Base-by-base conservation (phyloP, 2,329 filamentous ascomycete species). In the Trichoderma sp. region DNA sequence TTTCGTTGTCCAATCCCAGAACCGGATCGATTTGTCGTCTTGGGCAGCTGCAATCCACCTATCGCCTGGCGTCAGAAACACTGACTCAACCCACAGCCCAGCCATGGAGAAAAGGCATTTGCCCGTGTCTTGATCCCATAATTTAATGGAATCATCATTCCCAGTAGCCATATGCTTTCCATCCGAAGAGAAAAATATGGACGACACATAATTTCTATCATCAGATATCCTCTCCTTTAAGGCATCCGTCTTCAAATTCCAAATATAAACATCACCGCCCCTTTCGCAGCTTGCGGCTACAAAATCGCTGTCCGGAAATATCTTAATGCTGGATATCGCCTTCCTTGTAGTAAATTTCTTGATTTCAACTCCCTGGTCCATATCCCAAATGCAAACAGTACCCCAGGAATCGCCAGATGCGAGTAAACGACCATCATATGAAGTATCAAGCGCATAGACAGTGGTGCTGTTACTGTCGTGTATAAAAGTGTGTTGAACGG, bases 181-280 rank as follows among this genome's bases (percentile, higher is more conserved):
- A 61, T 61, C 30, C 32, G 30, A 59, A 59, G 57, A 61, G 30
- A 26, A 61, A 15, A 32, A 9, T 17, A 5, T 3, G 5, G 6
- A 36, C 1, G 0, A 0, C 20, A 61, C n/a, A 0, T 0, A 0
- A 3, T 23, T 4, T 61, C 3, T 6, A 20, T 23, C 17, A n/a
- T 13, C 2, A n/a, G 9, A 32, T 9, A 7, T 23, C 12, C 15
- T n/a, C 11, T 7, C 6, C 7, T 23, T 3, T n/a, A 17, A 34
- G 30, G 30, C 57, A 34, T 61, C 57, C 6, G 36, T 43, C 36
- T 15, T 36, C 5, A 61, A 11, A 17, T 34, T 20, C 30, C n/a
- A 34, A 20, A 61, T 34, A 34, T 34, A 36, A 20, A 34, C 30
- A 11, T 59, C 3, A n/a, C 15, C 28, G 12, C 6, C 6, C 11